Evolutionary conservation across 495 filamentous ascomycete species (phyloP).

Genomic region (Xylaria venustula): DNA sequence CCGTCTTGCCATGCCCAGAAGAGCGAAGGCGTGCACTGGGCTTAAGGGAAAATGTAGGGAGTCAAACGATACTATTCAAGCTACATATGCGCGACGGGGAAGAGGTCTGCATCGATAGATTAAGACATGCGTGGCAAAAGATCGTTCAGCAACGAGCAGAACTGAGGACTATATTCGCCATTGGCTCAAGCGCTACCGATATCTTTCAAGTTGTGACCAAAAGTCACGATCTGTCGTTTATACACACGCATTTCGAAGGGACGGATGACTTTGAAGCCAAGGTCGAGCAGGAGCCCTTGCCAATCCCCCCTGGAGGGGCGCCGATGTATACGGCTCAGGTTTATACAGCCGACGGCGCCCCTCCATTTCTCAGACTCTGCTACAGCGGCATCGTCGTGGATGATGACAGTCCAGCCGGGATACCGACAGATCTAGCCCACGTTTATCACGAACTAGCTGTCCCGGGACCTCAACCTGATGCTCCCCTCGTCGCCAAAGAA

Average conservation of each 20-base stretch:
- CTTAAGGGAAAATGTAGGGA: background rate
- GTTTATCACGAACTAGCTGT: background rate
- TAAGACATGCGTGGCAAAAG: background rate
- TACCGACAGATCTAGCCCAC: background rate
- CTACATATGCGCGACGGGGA: background rate
- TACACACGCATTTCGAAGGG: background rate
- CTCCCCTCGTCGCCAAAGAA: background rate
- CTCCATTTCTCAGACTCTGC: background rate
- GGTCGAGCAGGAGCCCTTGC: background rate
- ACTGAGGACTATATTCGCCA: conserved; percentile 1
- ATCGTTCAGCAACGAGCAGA: background rate
- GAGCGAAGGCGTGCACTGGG: background rate
- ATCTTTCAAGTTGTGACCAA: background rate
- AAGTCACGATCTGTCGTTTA: background rate
- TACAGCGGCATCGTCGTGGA: background rate
- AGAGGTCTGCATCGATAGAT: background rate
- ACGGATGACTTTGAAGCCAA: background rate
- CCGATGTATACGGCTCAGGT: background rate
- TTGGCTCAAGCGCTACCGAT: background rate
- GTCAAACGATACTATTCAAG: background rate
- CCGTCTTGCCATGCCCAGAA: background rate
- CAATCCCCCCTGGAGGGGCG: background rate
- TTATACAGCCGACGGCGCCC: background rate
- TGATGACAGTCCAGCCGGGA: background rate
- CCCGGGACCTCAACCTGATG: background rate